Conservation (phyloP, 1,139 yeast genomes). For the Hanseniaspora uvarum region DNA sequence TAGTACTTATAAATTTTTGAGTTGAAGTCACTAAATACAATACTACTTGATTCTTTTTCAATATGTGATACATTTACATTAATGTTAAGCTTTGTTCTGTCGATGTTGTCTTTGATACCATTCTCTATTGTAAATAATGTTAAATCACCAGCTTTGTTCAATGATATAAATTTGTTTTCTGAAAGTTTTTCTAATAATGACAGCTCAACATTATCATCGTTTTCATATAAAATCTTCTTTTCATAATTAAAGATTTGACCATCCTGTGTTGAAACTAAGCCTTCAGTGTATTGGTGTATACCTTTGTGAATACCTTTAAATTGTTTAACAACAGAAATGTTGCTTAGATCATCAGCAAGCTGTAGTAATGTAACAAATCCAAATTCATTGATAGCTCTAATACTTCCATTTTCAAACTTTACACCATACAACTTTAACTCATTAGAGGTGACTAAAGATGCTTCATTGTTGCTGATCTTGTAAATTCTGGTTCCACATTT, state of each 20-base stretch:
- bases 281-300: constrained; percentile 48
- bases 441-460: not conserved
- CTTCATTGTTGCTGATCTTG: not conserved
- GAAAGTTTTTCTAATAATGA: constrained; percentile 1
- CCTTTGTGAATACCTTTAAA: constrained; percentile 75
- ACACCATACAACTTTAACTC: constrained; percentile 1
- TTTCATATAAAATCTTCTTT: constrained; percentile 63
- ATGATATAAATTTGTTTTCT: not conserved
- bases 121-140: not conserved
- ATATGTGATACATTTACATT: not conserved
- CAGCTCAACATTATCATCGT: constrained; percentile 12
- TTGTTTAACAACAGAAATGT: constrained; percentile 32
- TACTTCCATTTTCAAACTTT: not conserved
- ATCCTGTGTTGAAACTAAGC: constrained; percentile 27
- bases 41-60: not conserved
- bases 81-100: not conserved
- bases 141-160: constrained; percentile 4
- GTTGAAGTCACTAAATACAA: constrained; percentile 1
- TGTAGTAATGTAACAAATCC: constrained; percentile 4
- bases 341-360: not conserved
- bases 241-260: constrained; percentile 47
- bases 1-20: not conserved
- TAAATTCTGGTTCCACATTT: constrained; percentile 23
- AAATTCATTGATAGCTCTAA: constrained; percentile 2
- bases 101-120: not conserved